Base-by-base conservation (phyloP, 768 basidiomycete genomes). In the Tulasnella sp. region DNA sequence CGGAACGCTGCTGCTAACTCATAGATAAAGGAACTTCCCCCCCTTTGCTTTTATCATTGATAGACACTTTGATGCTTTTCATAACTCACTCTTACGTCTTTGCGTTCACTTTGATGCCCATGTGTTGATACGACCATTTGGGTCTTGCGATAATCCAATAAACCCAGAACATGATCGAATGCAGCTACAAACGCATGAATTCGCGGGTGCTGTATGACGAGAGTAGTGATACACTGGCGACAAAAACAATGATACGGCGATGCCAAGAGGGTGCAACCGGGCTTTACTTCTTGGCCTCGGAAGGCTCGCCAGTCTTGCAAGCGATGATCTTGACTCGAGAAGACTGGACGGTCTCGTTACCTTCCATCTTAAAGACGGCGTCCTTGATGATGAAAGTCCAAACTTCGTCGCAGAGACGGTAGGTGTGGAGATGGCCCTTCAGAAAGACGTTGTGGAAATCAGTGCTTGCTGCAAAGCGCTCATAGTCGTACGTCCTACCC, bases 311-410 rank as follows among this genome's bases (percentile, higher is more conserved):
- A 81, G 93, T 93, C 88, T 98, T 99, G 86, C 97, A 98, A 6
- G 97, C 97, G 79, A 99, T 96, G 77, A 99, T 98, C 86, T 98
- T 97, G 83, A 97, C 94, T 82, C 92, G 90, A 37, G 88, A 87
- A 5, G 92, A 87, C 52, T 83, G 85, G 76, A 94, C 89, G 82
- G 89, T 85, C 81, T 93, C 91, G 82, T 92, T 93, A 79, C 90
- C 89, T 83, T 99, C 97, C 91, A 99, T 95, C 85, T 98, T 98
- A 85, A 99, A 97, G 19, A 85, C 85, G 11, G 96, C 92, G 80
- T 96, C 91, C 83, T 95, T 93, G 71, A 98, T 93, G 78, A 97
- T 93, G 83, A 99, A 99, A 73, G 97, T 99, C 97, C 97, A 99
- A 69, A 99, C 97, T 81, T 96, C 96, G 84, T 97, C 95, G 82